phyloP scores from a whole-genome alignment of 257 asterid genomes.

The Mitragyna speciosa region DNA sequence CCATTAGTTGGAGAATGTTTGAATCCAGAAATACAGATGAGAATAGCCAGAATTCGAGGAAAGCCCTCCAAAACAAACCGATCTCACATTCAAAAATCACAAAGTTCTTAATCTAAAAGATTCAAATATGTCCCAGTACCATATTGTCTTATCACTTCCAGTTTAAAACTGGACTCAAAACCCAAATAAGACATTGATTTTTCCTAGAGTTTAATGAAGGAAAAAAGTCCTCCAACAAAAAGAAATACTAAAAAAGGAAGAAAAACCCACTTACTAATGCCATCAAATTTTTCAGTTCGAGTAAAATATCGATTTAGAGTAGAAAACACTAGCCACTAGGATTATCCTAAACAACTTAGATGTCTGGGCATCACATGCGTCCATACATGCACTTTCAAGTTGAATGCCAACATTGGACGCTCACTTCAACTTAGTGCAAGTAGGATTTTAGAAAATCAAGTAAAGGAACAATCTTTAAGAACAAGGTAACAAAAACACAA shows the following conservation, averaged over 20 bases:
- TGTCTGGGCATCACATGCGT: too few species aligned
- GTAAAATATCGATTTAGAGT: slow-evolving; percentile 77
- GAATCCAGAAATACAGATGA: background rate
- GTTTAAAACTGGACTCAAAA: background rate
- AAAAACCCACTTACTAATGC: slow-evolving; percentile 73
- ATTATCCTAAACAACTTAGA: too few species aligned
- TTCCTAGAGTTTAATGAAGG: background rate
- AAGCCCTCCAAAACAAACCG: background rate
- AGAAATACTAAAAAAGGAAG: slow-evolving; percentile 4
- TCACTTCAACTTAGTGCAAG: too few species aligned
- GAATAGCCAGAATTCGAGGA: background rate
- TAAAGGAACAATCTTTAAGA: too few species aligned
- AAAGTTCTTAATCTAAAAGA: background rate
- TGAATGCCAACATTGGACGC: too few species aligned
- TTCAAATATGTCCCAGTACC: background rate
- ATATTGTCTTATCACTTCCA: background rate
- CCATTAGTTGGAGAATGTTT: background rate
- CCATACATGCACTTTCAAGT: too few species aligned
- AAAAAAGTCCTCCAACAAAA: too few species aligned
- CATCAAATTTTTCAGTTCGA: slow-evolving; percentile 67
- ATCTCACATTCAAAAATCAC: background rate
- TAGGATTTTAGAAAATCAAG: too few species aligned
- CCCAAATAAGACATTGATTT: too few species aligned
- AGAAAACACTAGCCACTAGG: too few species aligned
- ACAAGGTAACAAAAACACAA: too few species aligned